Percentiles rank a stretch among this genome's conserved stretches.
These are phyloP conservation scores for Xanthoconium purpureum DNA, from an alignment of 768 basidiomycete species.

Conservation along the genomic window DNA sequence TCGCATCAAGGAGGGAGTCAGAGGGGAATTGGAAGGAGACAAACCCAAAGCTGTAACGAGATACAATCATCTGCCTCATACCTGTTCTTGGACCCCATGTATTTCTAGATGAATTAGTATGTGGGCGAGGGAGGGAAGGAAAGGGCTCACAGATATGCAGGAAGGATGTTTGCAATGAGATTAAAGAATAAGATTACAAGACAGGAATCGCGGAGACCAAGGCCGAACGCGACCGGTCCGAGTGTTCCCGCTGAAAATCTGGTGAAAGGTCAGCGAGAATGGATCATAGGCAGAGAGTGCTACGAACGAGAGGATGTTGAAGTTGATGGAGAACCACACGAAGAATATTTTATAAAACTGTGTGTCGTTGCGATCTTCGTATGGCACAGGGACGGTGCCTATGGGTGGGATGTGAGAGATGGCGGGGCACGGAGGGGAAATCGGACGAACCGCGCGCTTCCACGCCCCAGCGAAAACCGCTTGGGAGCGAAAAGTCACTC, in stretches of 20 bases:
- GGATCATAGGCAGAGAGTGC: not conserved
- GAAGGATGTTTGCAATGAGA: conserved; percentile 52
- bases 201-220: conserved; percentile 61
- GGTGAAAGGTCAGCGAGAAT: not conserved
- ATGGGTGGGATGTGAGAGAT: not conserved
- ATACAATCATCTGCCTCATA: conserved; percentile 77
- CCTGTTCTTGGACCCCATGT: conserved; percentile 80
- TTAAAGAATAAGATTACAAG: conserved; percentile 69
- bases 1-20: not conserved
- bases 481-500: not conserved
- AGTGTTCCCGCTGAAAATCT: conserved; percentile 69
- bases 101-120: conserved; percentile 33
- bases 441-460: conserved; percentile 27
- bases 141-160: conserved; percentile 54
- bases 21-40: conserved; percentile 31
- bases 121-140: not conserved
- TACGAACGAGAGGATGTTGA: conserved; percentile 57
- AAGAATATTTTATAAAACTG: conserved; percentile 65
- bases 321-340: conserved; percentile 69
- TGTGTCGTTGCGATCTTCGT: conserved; percentile 51
- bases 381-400: conserved; percentile 54
- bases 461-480: conserved; percentile 32
- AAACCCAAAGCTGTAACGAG: conserved; percentile 57
- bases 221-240: conserved; percentile 59
- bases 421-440: fast-evolving